These are phyloP conservation scores for Elsinoe necatrix DNA, from an alignment of 2,329 filamentous ascomycete species.

Conservation along the genomic window DNA sequence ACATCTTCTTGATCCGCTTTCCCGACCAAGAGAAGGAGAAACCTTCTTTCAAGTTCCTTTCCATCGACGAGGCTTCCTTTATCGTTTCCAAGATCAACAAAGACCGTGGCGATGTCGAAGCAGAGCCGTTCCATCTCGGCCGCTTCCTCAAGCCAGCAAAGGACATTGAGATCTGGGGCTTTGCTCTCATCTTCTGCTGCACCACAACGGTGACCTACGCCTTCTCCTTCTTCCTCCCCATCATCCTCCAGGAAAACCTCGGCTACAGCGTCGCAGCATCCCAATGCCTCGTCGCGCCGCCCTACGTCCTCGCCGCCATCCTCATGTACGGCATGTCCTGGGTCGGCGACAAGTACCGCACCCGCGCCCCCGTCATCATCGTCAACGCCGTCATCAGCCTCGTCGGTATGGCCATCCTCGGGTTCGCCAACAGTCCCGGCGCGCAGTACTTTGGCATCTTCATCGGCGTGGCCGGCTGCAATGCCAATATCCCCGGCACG, in stretches of 20 bases:
- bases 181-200: conserved; percentile 48
- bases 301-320: conserved; percentile 57
- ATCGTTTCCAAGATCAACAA: conserved; percentile 44
- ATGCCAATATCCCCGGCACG: conserved; percentile 56
- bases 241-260: conserved; percentile 58
- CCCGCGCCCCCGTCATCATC: conserved; percentile 58
- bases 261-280: conserved; percentile 55
- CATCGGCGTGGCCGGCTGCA: conserved; percentile 7
- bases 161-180: conserved; percentile 48
- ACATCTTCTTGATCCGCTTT: conserved; percentile 39
- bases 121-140: conserved; percentile 39
- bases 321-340: conserved; percentile 54
- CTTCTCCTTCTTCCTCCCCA: conserved; percentile 69
- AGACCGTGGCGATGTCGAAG: conserved; percentile 45
- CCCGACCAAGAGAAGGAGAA: conserved; percentile 36
- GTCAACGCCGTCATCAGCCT: conserved; percentile 55
- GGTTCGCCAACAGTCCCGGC: conserved; percentile 49
- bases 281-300: conserved; percentile 64
- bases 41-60: conserved; percentile 43
- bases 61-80: conserved; percentile 39
- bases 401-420: conserved; percentile 64
- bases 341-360: conserved; percentile 56
- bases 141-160: conserved; percentile 32
- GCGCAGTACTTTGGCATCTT: conserved; percentile 47
- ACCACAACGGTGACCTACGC: conserved; percentile 49